Conservation (phyloP, 192 early-diverging fungal genomes). For the Spinellus fusiger region DNA sequence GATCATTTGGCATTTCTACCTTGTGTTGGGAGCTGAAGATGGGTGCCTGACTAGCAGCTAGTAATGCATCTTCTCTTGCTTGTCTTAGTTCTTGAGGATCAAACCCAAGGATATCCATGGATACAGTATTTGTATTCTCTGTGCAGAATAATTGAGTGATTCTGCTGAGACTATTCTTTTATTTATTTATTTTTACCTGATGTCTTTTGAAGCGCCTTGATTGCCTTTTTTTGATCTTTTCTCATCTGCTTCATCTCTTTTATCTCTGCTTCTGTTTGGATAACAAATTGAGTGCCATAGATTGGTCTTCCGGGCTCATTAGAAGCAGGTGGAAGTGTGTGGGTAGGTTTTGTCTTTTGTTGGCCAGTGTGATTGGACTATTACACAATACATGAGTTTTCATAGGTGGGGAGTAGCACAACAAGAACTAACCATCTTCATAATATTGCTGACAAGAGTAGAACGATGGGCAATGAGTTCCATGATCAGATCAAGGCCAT, state of each 20-base stretch:
- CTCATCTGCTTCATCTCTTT: slow-evolving; percentile 48
- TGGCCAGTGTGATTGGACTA: slow-evolving; percentile 27
- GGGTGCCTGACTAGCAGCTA: slow-evolving; percentile 32
- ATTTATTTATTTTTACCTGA: slow-evolving; percentile 16
- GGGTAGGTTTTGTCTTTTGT: slow-evolving; percentile 8
- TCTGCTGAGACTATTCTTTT: background rate
- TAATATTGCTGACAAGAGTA: slow-evolving; percentile 58
- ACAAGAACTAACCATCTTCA: slow-evolving; percentile 33
- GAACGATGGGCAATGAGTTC: slow-evolving; percentile 50
- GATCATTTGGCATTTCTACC: too few species aligned
- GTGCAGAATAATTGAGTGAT: background rate
- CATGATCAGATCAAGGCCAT: slow-evolving; percentile 63
- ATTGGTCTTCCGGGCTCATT: slow-evolving; percentile 34
- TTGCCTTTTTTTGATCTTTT: slow-evolving; percentile 64
- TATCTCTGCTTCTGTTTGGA: slow-evolving; percentile 58
- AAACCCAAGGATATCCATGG: slow-evolving; percentile 61
- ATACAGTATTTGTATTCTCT: slow-evolving; percentile 47
- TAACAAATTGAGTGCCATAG: slow-evolving; percentile 60
- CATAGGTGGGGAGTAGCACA: background rate
- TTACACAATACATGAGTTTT: background rate
- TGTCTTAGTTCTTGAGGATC: slow-evolving; percentile 52
- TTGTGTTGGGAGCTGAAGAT: slow-evolving; percentile 36
- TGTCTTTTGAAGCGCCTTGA: slow-evolving; percentile 7
- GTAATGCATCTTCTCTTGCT: slow-evolving; percentile 59
- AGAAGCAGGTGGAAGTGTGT: slow-evolving; percentile 16